Conservation (phyloP, 2,329 filamentous ascomycete genomes). For the Fusarium sp. region DNA sequence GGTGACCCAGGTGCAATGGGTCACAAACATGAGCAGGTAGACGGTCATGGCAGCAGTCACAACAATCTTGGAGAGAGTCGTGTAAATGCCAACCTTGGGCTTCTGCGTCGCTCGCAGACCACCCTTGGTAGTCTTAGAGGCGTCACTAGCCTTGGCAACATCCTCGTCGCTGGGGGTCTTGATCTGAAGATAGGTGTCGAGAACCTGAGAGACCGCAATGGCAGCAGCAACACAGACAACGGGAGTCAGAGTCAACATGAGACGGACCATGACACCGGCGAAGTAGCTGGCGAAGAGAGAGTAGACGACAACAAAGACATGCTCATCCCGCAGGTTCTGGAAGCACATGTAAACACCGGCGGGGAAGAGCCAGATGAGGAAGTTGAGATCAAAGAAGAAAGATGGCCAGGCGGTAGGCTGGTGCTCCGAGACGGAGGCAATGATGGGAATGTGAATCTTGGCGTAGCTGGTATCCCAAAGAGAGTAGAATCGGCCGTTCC, state of each 20-base stretch:
- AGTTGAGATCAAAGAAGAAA: conserved; percentile 98
- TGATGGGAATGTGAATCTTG: conserved; percentile 99
- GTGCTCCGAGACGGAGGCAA: conserved; percentile 99
- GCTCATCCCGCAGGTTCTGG: conserved; percentile 91
- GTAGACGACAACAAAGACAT: conserved; percentile 98
- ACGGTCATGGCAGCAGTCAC: conserved; percentile 78
- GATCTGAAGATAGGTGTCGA: conserved; percentile 84
- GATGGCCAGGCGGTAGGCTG: conserved; percentile 99
- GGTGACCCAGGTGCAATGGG: conserved; percentile 99
- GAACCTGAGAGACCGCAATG: conserved; percentile 85
- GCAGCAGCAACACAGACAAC: conserved; percentile 96
- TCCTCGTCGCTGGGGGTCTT: conserved; percentile 69
- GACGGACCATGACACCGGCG: conserved; percentile 97
- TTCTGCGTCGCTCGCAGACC: conserved; percentile 77
- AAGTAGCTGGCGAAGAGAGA: conserved; percentile 98
- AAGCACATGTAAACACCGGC: conserved; percentile 99
- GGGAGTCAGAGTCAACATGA: conserved; percentile 97
- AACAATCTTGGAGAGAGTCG: conserved; percentile 80
- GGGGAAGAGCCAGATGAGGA: conserved; percentile 99
- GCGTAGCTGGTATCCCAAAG: conserved; percentile 99
- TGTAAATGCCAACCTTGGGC: conserved; percentile 87
- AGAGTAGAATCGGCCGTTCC: conserved; percentile 99
- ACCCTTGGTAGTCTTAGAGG: conserved; percentile 65
- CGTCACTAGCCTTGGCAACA: conserved; percentile 57
- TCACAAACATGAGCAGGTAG: conserved; percentile 92